Percentiles rank a stretch among this genome's conserved stretches.
Evolutionary conservation across 2,329 filamentous ascomycete species (phyloP).

Genomic region (Domatiomyces globalis): DNA sequence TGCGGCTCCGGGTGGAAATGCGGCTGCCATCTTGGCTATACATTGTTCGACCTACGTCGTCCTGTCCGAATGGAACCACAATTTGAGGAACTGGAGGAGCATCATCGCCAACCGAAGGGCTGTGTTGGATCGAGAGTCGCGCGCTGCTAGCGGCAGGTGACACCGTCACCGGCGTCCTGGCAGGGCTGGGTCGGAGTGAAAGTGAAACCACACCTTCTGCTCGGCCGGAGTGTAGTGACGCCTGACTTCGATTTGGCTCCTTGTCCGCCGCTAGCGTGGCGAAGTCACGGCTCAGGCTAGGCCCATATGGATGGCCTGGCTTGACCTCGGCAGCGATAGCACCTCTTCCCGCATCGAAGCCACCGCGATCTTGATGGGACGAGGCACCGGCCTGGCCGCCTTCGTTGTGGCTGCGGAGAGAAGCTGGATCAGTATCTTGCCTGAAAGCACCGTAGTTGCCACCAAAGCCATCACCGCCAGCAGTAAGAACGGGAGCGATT

Average conservation of each 20-base stretch:
- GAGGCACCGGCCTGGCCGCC: constrained; percentile 18
- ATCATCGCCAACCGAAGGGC: constrained; percentile 14
- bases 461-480: constrained; percentile 34
- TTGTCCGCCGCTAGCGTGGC: constrained; percentile 1
- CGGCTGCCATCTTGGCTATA: constrained; percentile 32
- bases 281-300: constrained; percentile 8
- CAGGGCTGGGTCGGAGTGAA: constrained; percentile 30
- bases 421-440: constrained; percentile 14
- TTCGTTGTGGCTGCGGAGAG: constrained; percentile 8
- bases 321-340: constrained; percentile 1
- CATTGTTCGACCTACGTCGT: constrained; percentile 30
- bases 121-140: constrained; percentile 14
- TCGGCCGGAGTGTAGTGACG: constrained; percentile 16
- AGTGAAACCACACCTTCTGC: constrained; percentile 20
- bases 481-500: constrained; percentile 32
- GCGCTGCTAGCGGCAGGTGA: constrained; percentile 20
- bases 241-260: constrained; percentile 6
- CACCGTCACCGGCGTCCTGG: constrained; percentile 29
- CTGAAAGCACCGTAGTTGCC: constrained; percentile 18
- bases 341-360: constrained; percentile 17
- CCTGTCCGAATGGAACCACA: constrained; percentile 21
- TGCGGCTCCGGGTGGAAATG: constrained; percentile 9
- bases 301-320: background rate
- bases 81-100: constrained; percentile 20
- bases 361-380: constrained; percentile 21